phyloP scores from a whole-genome alignment of 352 stramenopile species.

The Globisporangium lucens region DNA sequence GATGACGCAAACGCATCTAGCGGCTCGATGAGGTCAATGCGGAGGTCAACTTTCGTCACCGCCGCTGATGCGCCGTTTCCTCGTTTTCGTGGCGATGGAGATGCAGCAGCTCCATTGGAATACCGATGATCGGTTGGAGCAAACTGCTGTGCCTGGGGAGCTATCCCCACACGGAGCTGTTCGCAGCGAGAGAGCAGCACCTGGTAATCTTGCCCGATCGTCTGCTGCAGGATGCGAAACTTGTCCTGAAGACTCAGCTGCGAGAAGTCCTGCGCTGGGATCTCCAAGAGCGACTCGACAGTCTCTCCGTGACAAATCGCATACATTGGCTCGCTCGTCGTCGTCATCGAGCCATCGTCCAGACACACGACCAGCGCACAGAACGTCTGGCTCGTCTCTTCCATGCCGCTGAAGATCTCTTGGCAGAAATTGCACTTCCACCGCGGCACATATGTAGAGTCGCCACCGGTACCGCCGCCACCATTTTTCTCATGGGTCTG shows the following conservation, averaged over 20 bases:
- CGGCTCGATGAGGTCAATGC: slow-evolving; percentile 34
- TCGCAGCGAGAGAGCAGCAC: slow-evolving; percentile 48
- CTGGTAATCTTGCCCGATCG: slow-evolving; percentile 30
- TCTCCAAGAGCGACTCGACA: slow-evolving; percentile 37
- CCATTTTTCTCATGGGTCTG: neutral
- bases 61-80: neutral
- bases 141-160: neutral
- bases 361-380: slow-evolving; percentile 35
- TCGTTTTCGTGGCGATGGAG: neutral
- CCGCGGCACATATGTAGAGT: slow-evolving; percentile 13
- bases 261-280: slow-evolving; percentile 41
- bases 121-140: neutral
- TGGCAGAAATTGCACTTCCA: slow-evolving; percentile 57
- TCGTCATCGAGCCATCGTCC: slow-evolving; percentile 30
- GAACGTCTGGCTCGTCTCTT: slow-evolving; percentile 47
- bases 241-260: slow-evolving; percentile 46
- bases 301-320: slow-evolving; percentile 44
- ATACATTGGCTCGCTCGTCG: slow-evolving; percentile 13
- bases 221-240: slow-evolving; percentile 23
- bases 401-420: slow-evolving; percentile 49
- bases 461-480: neutral
- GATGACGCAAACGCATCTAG: slow-evolving; percentile 29
- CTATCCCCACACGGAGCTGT: slow-evolving; percentile 20
- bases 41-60: slow-evolving; percentile 18
- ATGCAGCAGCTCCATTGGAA: neutral